A percentile compares a stretch with the other conserved stretches of the same genome.
phyloP scores from a whole-genome alignment of 129 eudicot genomes.

The Scalesia atractyloides region DNA sequence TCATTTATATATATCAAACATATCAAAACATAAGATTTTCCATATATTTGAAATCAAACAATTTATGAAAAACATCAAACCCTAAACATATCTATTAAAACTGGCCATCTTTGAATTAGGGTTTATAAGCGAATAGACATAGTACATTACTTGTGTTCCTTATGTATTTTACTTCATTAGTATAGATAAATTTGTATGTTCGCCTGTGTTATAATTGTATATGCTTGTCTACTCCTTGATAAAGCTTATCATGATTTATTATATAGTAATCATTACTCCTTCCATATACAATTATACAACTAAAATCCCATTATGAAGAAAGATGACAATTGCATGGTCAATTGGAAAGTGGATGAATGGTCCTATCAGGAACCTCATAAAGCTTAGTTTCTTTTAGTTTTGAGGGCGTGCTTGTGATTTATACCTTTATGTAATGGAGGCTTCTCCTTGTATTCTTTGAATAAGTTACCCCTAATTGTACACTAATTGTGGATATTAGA shows the following conservation, averaged over 20 bases:
- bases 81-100: too few species aligned
- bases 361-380: conserved; percentile 40
- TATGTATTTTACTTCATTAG: too few species aligned
- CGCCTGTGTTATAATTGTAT: too few species aligned
- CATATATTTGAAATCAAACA: too few species aligned
- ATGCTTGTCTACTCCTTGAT: background rate
- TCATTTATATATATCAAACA: too few species aligned
- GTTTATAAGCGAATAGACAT: too few species aligned
- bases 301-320: conserved; percentile 13
- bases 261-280: background rate
- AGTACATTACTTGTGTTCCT: too few species aligned
- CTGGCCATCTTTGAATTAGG: too few species aligned
- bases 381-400: conserved; percentile 21
- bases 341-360: conserved; percentile 49
- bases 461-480: conserved; percentile 4
- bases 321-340: conserved; percentile 30
- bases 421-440: conserved; percentile 33
- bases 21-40: too few species aligned
- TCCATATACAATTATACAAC: background rate
- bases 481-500: background rate
- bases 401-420: conserved; percentile 26
- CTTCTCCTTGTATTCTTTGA: conserved; percentile 9
- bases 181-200: too few species aligned
- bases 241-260: background rate
- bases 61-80: too few species aligned